These are phyloP conservation scores for Colletotrichum sp. DNA, from an alignment of 2,329 filamentous ascomycete genomes.

Conservation along the genomic window DNA sequence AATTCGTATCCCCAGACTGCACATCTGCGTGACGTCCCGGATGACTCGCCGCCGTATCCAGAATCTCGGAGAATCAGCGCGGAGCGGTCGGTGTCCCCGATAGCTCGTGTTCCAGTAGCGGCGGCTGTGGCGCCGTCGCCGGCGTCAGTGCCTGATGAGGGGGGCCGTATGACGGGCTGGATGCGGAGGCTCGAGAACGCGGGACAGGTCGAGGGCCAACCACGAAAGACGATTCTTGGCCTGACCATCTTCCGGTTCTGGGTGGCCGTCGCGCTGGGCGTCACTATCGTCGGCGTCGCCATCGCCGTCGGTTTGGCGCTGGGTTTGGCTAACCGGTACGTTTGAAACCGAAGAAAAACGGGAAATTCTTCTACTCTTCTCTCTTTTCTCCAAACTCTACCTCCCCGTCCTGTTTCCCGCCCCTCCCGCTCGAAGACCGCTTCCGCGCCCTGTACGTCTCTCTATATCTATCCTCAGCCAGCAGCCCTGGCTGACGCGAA, in stretches of 20 bases:
- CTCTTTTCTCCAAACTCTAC: not conserved
- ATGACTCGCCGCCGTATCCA: conserved; percentile 1
- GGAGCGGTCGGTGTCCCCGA: not conserved
- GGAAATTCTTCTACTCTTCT: not conserved
- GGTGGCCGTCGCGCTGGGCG: conserved; percentile 14
- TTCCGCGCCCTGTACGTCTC: not conserved
- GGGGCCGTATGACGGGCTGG: not conserved
- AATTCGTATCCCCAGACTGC: conserved; percentile 1
- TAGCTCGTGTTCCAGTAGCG: not conserved
- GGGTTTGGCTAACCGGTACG: conserved; percentile 19
- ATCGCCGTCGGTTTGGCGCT: conserved; percentile 19
- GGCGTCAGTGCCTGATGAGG: not conserved
- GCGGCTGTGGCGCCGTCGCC: not conserved
- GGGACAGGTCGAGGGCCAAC: not conserved
- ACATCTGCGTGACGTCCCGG: not conserved
- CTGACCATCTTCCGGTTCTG: conserved; percentile 19
- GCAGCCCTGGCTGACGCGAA: conserved; percentile 19
- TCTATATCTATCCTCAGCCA: not conserved
- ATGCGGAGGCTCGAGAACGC: conserved; percentile 5
- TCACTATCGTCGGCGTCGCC: conserved; percentile 15
- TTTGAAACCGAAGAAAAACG: conserved; percentile 2
- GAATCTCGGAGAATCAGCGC: not conserved
- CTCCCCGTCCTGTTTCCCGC: not conserved
- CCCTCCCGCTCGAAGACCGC: not conserved
- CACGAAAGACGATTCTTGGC: conserved; percentile 14